phyloP scores from a whole-genome alignment of 2,329 filamentous ascomycete genomes.

The Volutella citrinella region DNA sequence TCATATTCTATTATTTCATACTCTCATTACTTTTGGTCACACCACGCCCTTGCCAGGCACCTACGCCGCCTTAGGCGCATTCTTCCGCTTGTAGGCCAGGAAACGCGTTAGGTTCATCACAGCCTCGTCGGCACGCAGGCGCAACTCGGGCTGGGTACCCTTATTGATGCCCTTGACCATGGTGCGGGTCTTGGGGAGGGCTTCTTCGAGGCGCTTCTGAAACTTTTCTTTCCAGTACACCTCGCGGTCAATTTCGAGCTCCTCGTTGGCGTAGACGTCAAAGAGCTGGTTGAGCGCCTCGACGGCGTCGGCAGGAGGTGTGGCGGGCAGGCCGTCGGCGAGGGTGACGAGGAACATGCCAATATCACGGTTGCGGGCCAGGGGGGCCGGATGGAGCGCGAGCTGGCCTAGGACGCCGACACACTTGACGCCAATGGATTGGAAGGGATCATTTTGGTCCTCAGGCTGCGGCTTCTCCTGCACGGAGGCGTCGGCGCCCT shows the following conservation, averaged over 20 bases:
- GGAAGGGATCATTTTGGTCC: slow-evolving; percentile 59
- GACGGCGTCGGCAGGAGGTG: slow-evolving; percentile 55
- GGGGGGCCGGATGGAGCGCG: slow-evolving; percentile 52
- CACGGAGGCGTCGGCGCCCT: slow-evolving; percentile 25
- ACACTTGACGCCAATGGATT: slow-evolving; percentile 62
- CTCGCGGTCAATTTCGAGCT: slow-evolving; percentile 52
- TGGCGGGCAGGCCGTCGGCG: slow-evolving; percentile 48
- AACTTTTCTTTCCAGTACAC: slow-evolving; percentile 65
- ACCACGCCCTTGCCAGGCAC: slow-evolving; percentile 9
- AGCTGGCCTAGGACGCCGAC: slow-evolving; percentile 65
- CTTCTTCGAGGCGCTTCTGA: slow-evolving; percentile 54
- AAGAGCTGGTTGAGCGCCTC: slow-evolving; percentile 66
- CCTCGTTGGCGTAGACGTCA: slow-evolving; percentile 64
- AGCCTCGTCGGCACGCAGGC: slow-evolving; percentile 58
- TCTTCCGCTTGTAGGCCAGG: slow-evolving; percentile 62
- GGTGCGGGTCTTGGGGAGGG: slow-evolving; percentile 50
- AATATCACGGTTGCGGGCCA: slow-evolving; percentile 58
- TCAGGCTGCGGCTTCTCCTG: too few relatives aligned
- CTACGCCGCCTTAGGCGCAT: slow-evolving; percentile 40
- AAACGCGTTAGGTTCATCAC: slow-evolving; percentile 60
- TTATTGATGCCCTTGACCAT: slow-evolving; percentile 62
- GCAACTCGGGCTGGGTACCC: slow-evolving; percentile 53
- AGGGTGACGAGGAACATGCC: slow-evolving; percentile 60
- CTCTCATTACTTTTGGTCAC: slow-evolving; percentile 6
- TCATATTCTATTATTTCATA: too few relatives aligned